Conservation (phyloP, 768 basidiomycete species). For the Tylopilus sp. region DNA sequence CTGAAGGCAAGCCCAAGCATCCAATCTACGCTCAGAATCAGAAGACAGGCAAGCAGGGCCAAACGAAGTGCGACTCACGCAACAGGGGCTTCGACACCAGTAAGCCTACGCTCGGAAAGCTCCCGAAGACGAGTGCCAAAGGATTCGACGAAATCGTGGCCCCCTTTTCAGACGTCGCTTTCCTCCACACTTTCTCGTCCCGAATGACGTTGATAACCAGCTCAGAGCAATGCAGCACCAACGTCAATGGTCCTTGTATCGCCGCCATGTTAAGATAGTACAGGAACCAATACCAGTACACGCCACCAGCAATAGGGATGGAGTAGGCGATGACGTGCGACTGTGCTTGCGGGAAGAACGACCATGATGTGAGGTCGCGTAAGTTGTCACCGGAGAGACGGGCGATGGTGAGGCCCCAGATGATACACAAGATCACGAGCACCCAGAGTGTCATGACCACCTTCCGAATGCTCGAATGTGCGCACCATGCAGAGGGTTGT, state of each 20-base stretch:
- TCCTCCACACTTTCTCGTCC: conserved; percentile 28
- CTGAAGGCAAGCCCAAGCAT: conserved; percentile 31
- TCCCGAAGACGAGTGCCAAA: conserved; percentile 21
- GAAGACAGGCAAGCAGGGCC: background rate
- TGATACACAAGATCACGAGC: conserved; percentile 18
- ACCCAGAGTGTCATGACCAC: conserved; percentile 23
- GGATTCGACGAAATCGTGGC: conserved; percentile 17
- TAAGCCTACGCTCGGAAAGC: conserved; percentile 12
- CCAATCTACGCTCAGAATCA: conserved; percentile 21
- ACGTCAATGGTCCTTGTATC: conserved; percentile 29
- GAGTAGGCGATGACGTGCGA: conserved; percentile 21
- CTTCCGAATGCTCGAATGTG: conserved; percentile 22
- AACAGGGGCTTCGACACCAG: conserved; percentile 23
- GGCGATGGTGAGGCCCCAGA: conserved; percentile 21
- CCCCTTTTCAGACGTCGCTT: conserved; percentile 15
- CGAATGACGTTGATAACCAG: conserved; percentile 28
- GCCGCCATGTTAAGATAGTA: conserved; percentile 23
- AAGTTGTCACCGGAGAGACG: conserved; percentile 3
- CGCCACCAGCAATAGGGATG: conserved; percentile 18
- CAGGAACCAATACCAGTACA: conserved; percentile 24
- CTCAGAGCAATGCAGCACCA: conserved; percentile 28
- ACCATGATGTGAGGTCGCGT: conserved; percentile 14
- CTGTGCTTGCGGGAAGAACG: conserved; percentile 24
- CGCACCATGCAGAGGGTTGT: conserved; percentile 29
- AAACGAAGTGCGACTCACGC: conserved; percentile 17